A percentile compares a stretch with the other conserved stretches of the same genome.
phyloP scores from a whole-genome alignment of 805 yeast genomes.

The Kodamaea kaohsiungensis region DNA sequence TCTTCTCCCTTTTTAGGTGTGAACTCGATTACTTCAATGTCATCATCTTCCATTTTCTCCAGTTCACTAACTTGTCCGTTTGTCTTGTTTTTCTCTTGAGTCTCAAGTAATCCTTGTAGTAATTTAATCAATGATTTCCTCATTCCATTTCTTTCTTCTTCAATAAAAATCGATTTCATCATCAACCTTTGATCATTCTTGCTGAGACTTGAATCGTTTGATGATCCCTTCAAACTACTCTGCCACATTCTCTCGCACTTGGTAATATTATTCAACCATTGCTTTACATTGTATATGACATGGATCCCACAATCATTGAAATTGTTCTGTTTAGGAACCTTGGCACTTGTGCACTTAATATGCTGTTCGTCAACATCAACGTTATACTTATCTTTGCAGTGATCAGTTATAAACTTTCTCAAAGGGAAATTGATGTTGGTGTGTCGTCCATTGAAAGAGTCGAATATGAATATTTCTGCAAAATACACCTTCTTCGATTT shows the following conservation, averaged over 20 bases:
- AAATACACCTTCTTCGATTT: conserved; percentile 5
- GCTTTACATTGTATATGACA: conserved; percentile 70
- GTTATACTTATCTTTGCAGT: conserved; percentile 64
- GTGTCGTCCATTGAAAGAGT: conserved; percentile 70
- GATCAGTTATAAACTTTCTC: conserved; percentile 59
- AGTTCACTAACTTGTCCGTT: conserved; percentile 19
- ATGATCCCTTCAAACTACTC: conserved; percentile 10
- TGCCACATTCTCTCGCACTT: conserved; percentile 55
- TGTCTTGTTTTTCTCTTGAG: not conserved
- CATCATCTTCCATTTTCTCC: conserved; percentile 14
- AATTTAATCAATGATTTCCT: conserved; percentile 27
- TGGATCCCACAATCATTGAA: conserved; percentile 95
- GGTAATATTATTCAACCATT: conserved; percentile 52
- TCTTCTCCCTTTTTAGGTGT: not conserved
- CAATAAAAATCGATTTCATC: conserved; percentile 21
- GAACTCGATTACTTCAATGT: not conserved
- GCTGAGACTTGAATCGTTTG: not conserved
- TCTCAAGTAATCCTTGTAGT: conserved; percentile 15
- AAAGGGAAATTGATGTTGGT: conserved; percentile 52
- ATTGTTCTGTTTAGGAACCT: conserved; percentile 83
- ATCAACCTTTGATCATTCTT: not conserved
- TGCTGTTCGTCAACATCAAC: conserved; percentile 46
- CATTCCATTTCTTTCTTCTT: conserved; percentile 31
- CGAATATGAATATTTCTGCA: conserved; percentile 61
- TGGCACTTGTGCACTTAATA: conserved; percentile 50